Evolutionary conservation across 106 monocot genomes (phyloP).

Genomic region (Acorus gramineus): DNA sequence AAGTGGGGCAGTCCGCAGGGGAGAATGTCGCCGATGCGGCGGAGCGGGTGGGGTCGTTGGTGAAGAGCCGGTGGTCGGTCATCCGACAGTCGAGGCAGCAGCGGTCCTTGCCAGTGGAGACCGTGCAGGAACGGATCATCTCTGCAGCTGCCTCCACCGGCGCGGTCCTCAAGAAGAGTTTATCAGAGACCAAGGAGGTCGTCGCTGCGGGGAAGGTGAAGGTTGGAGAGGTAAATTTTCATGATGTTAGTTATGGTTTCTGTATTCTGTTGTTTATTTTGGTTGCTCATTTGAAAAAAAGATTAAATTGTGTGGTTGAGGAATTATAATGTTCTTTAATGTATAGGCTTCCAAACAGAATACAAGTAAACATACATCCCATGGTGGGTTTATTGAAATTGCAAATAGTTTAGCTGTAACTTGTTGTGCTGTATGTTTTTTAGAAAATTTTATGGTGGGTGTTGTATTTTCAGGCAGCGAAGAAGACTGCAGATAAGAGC

Average conservation of each 20-base stretch:
- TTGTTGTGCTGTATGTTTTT: background rate
- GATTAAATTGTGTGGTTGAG: too few relatives aligned
- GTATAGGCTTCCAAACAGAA: too few relatives aligned
- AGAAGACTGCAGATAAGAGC: constrained; percentile 79
- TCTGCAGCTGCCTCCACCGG: constrained; percentile 70
- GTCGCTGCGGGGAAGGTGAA: constrained; percentile 72
- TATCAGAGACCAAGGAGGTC: constrained; percentile 83
- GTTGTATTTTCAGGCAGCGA: constrained; percentile 54
- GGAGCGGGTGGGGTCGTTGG: constrained; percentile 55
- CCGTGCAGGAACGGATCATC: constrained; percentile 62
- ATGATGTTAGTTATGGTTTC: background rate
- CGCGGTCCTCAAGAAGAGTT: constrained; percentile 54
- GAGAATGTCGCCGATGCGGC: constrained; percentile 49
- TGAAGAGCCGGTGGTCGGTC: constrained; percentile 67
- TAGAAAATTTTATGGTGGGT: constrained; percentile 2
- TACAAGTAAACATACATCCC: too few relatives aligned
- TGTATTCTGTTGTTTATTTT: too few relatives aligned
- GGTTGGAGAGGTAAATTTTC: constrained; percentile 70
- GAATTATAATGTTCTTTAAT: too few relatives aligned
- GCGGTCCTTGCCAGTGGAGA: constrained; percentile 25
- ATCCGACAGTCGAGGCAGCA: constrained; percentile 38
- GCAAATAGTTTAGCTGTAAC: too few relatives aligned
- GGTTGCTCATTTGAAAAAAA: too few relatives aligned
- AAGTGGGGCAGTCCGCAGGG: constrained; percentile 67
- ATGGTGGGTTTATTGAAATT: too few relatives aligned